phyloP scores from a whole-genome alignment of 768 basidiomycete genomes.

The Naematelia aurantialba region DNA sequence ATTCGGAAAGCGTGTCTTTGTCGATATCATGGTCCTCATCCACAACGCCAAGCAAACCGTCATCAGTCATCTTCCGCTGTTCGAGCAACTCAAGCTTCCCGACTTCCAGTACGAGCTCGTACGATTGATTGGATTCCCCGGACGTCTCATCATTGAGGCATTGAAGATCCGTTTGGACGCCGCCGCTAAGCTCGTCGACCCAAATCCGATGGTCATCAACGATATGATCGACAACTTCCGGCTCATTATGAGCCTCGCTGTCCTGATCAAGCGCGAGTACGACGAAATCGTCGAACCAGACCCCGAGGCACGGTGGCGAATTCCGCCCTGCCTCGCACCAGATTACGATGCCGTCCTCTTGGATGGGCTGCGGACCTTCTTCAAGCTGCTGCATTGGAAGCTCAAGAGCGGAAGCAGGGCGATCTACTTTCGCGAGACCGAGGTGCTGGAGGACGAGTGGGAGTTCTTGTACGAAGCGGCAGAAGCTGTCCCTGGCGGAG shows the following conservation, averaged over 20 bases:
- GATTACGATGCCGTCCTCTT: constrained; percentile 88
- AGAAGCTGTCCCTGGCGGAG: constrained; percentile 78
- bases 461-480: constrained; percentile 90
- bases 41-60: constrained; percentile 81
- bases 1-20: constrained; percentile 68
- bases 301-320: constrained; percentile 77
- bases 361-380: constrained; percentile 81
- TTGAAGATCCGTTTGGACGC: constrained; percentile 78
- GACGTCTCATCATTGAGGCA: constrained; percentile 85
- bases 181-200: constrained; percentile 79
- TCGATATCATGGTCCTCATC: constrained; percentile 80
- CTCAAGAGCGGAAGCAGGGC: constrained; percentile 86
- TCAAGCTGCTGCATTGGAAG: constrained; percentile 92
- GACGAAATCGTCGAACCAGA: constrained; percentile 86
- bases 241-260: constrained; percentile 82
- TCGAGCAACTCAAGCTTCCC: constrained; percentile 85
- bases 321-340: constrained; percentile 80
- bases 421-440: constrained; percentile 96
- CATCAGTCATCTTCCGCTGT: constrained; percentile 68
- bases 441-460: constrained; percentile 95
- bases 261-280: constrained; percentile 91
- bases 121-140: constrained; percentile 92
- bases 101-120: constrained; percentile 79
- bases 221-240: constrained; percentile 91
- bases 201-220: constrained; percentile 83